phyloP scores from a whole-genome alignment of 2,329 filamentous ascomycete genomes.

The Colletotrichum sansevieriae region DNA sequence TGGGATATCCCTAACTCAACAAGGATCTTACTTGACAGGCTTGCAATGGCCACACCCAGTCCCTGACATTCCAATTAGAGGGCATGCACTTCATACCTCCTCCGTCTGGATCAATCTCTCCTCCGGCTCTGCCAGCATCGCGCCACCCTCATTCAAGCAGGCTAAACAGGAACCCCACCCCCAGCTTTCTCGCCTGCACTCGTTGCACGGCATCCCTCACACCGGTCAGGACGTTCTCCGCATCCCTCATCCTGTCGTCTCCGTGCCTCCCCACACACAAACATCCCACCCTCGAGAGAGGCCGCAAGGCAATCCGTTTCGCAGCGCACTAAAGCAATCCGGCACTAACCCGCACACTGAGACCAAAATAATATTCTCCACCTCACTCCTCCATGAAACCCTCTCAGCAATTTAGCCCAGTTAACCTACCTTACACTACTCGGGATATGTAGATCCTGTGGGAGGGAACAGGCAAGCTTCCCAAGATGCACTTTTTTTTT shows the following conservation, averaged over 20 bases:
- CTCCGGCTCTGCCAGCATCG: too few relatives aligned
- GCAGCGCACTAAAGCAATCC: constrained; percentile 1
- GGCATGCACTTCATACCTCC: too few relatives aligned
- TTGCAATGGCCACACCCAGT: too few relatives aligned
- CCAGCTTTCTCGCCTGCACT: too few relatives aligned
- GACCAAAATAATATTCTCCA: background rate
- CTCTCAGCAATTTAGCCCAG: constrained; percentile 16
- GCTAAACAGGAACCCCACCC: too few relatives aligned
- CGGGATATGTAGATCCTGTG: background rate
- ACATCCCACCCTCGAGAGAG: background rate
- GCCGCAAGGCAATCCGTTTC: background rate
- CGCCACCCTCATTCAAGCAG: too few relatives aligned
- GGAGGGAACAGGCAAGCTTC: background rate
- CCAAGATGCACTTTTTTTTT: background rate
- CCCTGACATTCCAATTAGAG: background rate
- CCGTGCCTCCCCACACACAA: background rate
- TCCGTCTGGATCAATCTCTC: too few relatives aligned
- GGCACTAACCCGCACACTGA: background rate
- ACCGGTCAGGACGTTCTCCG: constrained; percentile 14
- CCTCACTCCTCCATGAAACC: constrained; percentile 3
- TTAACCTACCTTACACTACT: too few relatives aligned
- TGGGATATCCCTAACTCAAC: background rate
- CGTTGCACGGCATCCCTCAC: constrained; percentile 6
- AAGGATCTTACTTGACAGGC: background rate
- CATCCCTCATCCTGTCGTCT: background rate